A percentile compares a stretch with the other conserved stretches of the same genome.
Evolutionary conservation across 2,329 filamentous ascomycete genomes (phyloP).

Genomic region (Ophioceras dolichostomum): DNA sequence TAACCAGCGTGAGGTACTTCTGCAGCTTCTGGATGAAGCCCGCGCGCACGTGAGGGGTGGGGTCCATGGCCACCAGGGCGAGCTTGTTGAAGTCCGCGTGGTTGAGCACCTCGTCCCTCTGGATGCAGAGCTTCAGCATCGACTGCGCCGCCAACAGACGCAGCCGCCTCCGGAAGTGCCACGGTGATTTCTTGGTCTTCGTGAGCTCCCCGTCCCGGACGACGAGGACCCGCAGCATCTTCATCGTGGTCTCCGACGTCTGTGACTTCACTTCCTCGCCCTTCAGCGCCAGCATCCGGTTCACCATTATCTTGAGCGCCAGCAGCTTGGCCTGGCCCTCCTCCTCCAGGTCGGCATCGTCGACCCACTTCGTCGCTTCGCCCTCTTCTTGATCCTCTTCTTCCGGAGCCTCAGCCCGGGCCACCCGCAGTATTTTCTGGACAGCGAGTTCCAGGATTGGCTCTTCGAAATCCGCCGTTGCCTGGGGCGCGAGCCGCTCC

Average conservation of each 20-base stretch:
- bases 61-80: constrained; percentile 71
- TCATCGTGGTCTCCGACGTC: constrained; percentile 36
- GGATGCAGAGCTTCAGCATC: constrained; percentile 73
- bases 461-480: constrained; percentile 62
- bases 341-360: constrained; percentile 57
- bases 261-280: constrained; percentile 20
- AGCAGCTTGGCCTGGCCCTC: constrained; percentile 75
- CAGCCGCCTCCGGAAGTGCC: constrained; percentile 67
- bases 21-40: constrained; percentile 77
- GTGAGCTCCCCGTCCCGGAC: constrained; percentile 68
- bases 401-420: constrained; percentile 50
- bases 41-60: constrained; percentile 58
- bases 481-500: constrained; percentile 59
- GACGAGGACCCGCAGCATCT: constrained; percentile 66
- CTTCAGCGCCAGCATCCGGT: constrained; percentile 57
- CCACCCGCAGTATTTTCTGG: constrained; percentile 59
- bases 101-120: constrained; percentile 61
- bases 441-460: constrained; percentile 69
- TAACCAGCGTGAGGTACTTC: constrained; percentile 71
- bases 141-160: constrained; percentile 71
- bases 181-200: constrained; percentile 62
- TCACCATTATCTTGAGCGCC: constrained; percentile 76
- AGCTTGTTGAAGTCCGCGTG: constrained; percentile 69
- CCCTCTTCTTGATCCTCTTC: too few relatives aligned
- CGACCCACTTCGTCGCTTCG: constrained; percentile 49